phyloP scores from a whole-genome alignment of 306 rosid species.

The Erythrophleum fordii region DNA sequence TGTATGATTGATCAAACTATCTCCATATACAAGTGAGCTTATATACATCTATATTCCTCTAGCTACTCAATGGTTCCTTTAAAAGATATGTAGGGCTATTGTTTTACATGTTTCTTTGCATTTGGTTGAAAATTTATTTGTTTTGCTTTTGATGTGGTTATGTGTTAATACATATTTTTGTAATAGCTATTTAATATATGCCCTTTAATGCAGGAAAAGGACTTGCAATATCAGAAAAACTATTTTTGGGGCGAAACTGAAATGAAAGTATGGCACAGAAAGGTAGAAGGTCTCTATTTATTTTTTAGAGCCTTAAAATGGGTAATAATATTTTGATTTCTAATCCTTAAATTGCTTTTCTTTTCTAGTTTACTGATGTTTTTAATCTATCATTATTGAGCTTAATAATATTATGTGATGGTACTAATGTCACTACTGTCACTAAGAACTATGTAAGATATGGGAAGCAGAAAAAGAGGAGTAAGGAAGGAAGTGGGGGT shows the following conservation, averaged over 20 bases:
- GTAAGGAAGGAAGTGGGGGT: too few relatives aligned
- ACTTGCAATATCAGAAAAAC: conserved; percentile 56
- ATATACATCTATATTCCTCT: neutral
- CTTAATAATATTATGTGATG: neutral
- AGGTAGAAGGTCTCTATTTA: conserved; percentile 93
- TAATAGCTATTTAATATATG: conserved; percentile 23
- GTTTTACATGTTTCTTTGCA: conserved; percentile 24
- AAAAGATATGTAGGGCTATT: conserved; percentile 11
- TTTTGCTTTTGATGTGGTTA: conserved; percentile 21
- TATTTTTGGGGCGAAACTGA: conserved; percentile 89
- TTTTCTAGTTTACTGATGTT: neutral
- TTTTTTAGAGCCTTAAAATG: conserved; percentile 96
- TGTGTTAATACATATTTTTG: conserved; percentile 20
- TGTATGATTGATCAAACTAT: neutral
- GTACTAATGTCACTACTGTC: too few relatives aligned
- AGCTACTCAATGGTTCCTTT: conserved; percentile 18
- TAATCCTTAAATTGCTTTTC: conserved; percentile 1
- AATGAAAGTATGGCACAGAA: conserved; percentile 91
- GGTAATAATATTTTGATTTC: conserved; percentile 56
- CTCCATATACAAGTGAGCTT: neutral
- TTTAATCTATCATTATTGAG: neutral
- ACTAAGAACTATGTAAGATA: too few relatives aligned
- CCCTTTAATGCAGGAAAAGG: conserved; percentile 72
- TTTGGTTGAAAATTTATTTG: conserved; percentile 29
- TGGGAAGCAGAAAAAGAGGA: too few relatives aligned